Evolutionary conservation across 1,284 basidiomycete species (phyloP), one percentile per base, ranked within the genome.

Genomic region (Ceratobasidium sp.): DNA sequence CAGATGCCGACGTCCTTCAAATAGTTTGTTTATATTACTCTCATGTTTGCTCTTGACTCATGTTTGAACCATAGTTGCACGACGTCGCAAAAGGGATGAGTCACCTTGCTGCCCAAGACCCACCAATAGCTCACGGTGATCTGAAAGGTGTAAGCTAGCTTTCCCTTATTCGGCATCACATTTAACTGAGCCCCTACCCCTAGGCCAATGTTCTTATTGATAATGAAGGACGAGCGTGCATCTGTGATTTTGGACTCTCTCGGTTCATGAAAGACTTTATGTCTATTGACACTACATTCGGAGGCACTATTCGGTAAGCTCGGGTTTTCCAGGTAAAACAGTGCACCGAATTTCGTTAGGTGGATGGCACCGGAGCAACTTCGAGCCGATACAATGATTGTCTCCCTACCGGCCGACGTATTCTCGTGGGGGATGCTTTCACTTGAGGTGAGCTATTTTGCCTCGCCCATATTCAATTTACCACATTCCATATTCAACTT

Each of bases 1-100:
- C 74, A 33, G 74, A 67, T 13, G 74, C 54, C 66, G 73, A 75
- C 40, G 62, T 75, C 3, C 62, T 75, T 15, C 61, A 75, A 56
- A 75, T 75, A 12, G 73, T 75, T 42, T 5, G 62, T 54, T n/a
- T 20, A 4, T 28, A 23, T 20, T 40, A 1, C 40, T 52, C 2
- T 10, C n/a, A 42, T 33, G 4, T 33, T 23, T 65, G 28, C 38
- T 23, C n/a, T 9, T 15, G 48, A 13, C 23, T 38, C 33, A 33
- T 33, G 33, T 33, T 33, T 33, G 4, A 33, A 33, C 33, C 26
- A 54, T 48, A 69, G 68, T 54, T 70, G 4, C 33, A 26, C 23
- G 52, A 70, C 42, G 54, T 70, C 9, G 50, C 68, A 7, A 28
- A 54, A 38, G 68, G 68, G 17, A 12, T 70, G 23, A 26, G 20